Evolutionary conservation across 1,284 basidiomycete species (phyloP), one percentile per base, ranked within the genome.

Genomic region (Irpex lacteus): DNA sequence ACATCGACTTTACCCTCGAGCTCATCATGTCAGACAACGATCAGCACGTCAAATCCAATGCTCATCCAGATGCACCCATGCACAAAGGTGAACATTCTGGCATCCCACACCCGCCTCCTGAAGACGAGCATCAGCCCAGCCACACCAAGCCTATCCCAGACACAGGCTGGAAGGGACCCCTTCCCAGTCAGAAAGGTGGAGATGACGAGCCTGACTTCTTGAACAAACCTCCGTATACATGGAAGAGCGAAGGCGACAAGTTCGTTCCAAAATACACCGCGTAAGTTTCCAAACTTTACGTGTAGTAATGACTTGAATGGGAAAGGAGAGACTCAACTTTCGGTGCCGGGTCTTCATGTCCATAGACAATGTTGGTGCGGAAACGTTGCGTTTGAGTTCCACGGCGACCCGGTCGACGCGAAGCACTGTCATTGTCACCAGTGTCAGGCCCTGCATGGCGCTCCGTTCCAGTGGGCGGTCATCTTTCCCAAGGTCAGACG

Each of bases 381-480:
- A 5, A 74, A 75, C 52, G 62, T 76, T 11, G 55, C 60, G 4
- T 77, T 77, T 63, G 72, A 76, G 61, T 73, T 76, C 54, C 71
- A 76, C 49, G 75, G 75, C 1, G 70, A 76, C 58, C 75, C 75
- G 0, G 49, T 76, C 8, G 73, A 77, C 55, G 74, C 75, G 9
- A 77, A 77, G 58, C 67, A 73, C 59, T 77, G 75, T 63, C 74
- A 76, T 63, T 76, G 74, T 59, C 65, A 67, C 3, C 72, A 76
- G 57, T 76, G 74, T 49, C 75, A 76, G 63, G 68, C 68, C 37
- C 66, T 75, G 2, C 75, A 76, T 57, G 72, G 75, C 13, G 74
- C 74, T 6, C 75, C 76, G 0, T 77, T 76, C 62, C 75, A 77
- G 53, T 76, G 76, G 75, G 75, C 75, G 2, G 74, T 76, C 36